phyloP scores from a whole-genome alignment of 2,329 filamentous ascomycete species.

The Ophiosphaerella korrae region DNA sequence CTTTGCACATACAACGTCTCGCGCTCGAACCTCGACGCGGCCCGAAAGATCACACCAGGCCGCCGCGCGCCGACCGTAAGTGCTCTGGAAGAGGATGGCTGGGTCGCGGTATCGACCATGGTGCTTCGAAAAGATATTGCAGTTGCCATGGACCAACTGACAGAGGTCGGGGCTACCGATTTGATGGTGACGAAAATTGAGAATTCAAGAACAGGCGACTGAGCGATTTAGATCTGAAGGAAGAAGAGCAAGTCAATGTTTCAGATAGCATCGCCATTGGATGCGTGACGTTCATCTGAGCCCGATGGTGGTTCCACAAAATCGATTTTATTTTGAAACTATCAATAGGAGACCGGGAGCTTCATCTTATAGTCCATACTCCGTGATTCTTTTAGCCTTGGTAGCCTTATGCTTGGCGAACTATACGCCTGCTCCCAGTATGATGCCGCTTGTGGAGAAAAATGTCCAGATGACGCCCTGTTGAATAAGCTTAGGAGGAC shows the following conservation, averaged over 20 bases:
- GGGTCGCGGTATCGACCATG: conserved; percentile 96
- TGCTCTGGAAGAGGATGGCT: conserved; percentile 83
- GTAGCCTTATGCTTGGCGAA: too few relatives aligned
- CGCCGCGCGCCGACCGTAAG: conserved; percentile 93
- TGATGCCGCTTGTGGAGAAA: not conserved
- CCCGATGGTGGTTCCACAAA: too few relatives aligned
- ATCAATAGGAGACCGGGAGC: too few relatives aligned
- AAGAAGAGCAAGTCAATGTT: too few relatives aligned
- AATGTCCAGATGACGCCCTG: not conserved
- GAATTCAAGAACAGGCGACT: conserved; percentile 63
- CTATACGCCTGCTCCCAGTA: not conserved
- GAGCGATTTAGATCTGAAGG: not conserved
- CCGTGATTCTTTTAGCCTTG: too few relatives aligned
- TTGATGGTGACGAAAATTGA: conserved; percentile 85
- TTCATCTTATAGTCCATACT: too few relatives aligned
- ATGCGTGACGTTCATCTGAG: too few relatives aligned
- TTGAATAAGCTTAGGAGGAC: not conserved
- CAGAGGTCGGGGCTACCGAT: conserved; percentile 77
- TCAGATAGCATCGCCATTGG: too few relatives aligned
- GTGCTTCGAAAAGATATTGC: conserved; percentile 87
- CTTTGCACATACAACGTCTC: conserved; percentile 96
- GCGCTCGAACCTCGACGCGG: conserved; percentile 68
- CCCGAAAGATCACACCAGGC: conserved; percentile 82
- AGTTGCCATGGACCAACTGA: conserved; percentile 83
- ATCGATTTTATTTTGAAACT: too few relatives aligned